phyloP scores from a whole-genome alignment of 2,329 filamentous ascomycete species.

The Epichloe typhina region DNA sequence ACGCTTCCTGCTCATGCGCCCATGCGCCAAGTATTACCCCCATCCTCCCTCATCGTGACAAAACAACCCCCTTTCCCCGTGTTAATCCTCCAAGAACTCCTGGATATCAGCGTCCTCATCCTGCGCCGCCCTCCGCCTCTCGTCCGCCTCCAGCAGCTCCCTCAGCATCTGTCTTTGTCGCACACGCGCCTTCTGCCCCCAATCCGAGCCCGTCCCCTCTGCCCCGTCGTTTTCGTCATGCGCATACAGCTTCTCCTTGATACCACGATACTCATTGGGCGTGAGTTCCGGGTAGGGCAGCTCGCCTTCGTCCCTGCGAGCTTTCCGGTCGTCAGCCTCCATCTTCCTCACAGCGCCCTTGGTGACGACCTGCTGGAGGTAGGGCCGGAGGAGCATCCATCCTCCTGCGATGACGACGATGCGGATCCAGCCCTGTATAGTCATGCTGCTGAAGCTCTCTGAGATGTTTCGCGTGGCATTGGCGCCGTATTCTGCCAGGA shows the following conservation, averaged over 20 bases:
- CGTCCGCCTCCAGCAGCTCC: slow-evolving; percentile 51
- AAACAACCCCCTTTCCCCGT: not conserved
- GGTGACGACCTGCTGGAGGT: slow-evolving; percentile 54
- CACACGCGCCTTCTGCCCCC: slow-evolving; percentile 58
- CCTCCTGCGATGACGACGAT: slow-evolving; percentile 58
- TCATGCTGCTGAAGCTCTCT: slow-evolving; percentile 36
- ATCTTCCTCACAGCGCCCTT: slow-evolving; percentile 51
- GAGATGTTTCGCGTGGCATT: slow-evolving; percentile 35
- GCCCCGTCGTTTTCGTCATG: slow-evolving; percentile 34
- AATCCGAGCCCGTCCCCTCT: slow-evolving; percentile 38
- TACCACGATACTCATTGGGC: slow-evolving; percentile 50
- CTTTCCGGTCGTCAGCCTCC: slow-evolving; percentile 39
- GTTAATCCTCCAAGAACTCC: slow-evolving; percentile 48
- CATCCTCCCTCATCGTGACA: not conserved
- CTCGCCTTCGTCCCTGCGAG: slow-evolving; percentile 12
- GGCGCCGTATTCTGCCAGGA: slow-evolving; percentile 22
- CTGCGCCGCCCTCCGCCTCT: slow-evolving; percentile 44
- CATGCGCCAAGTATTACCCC: not conserved
- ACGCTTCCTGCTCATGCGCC: too few relatives aligned
- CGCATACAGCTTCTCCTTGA: slow-evolving; percentile 40
- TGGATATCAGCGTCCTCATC: slow-evolving; percentile 65
- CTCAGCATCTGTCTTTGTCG: slow-evolving; percentile 55
- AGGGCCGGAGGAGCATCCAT: slow-evolving; percentile 62
- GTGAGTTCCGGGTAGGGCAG: slow-evolving; percentile 35
- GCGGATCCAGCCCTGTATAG: slow-evolving; percentile 47